Evolutionary conservation across 352 stramenopile genomes (phyloP).

Genomic region (Globisporangium paroecandrum): DNA sequence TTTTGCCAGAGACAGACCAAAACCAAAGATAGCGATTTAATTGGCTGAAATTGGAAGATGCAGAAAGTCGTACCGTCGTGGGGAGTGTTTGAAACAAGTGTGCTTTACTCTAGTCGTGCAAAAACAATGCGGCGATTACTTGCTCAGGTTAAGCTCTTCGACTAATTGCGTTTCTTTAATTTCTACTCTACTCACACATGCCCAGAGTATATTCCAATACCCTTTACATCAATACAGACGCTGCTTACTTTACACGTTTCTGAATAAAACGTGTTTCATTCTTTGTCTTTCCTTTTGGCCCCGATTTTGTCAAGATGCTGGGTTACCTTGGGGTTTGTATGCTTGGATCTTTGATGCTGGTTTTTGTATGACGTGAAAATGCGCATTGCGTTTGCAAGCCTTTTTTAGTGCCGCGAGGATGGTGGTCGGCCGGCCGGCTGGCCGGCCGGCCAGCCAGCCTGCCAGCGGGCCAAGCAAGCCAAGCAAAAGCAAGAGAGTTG

Average conservation of each 20-base stretch:
- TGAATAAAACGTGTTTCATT: neutral
- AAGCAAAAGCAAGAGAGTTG: conserved; percentile 1
- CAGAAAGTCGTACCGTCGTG: conserved; percentile 3
- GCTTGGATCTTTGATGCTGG: conserved; percentile 8
- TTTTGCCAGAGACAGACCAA: conserved; percentile 6
- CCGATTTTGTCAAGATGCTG: neutral
- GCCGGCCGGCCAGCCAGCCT: neutral
- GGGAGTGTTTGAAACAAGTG: neutral
- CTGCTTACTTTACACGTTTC: neutral
- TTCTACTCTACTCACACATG: neutral
- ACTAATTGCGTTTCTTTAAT: neutral
- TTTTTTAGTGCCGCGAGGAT: conserved; percentile 13
- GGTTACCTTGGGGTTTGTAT: conserved; percentile 11
- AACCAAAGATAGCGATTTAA: neutral
- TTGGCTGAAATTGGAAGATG: neutral
- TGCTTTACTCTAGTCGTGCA: neutral
- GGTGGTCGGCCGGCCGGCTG: conserved; percentile 1
- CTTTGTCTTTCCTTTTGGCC: conserved; percentile 13
- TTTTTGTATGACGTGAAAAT: conserved; percentile 7
- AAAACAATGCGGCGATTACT: neutral
- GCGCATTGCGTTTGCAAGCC: conserved; percentile 7
- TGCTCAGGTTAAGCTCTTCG: neutral
- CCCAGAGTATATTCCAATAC: neutral
- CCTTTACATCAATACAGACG: neutral
- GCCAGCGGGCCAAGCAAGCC: neutral